Base-by-base conservation (phyloP, 202 grass and related monocot species). In the Bolboschoenoplectus hybrid region DNA sequence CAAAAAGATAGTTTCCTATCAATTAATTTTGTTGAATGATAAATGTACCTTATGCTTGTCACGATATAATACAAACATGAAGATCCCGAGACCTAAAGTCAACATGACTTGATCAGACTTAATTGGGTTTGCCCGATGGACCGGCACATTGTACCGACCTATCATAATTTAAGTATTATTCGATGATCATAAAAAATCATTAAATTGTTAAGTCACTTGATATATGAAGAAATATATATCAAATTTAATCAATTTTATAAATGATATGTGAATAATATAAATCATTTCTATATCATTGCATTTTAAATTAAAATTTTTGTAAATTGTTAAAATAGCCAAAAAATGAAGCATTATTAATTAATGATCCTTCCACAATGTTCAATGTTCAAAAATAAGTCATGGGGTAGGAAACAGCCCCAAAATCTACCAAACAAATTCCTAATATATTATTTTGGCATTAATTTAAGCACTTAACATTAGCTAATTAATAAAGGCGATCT, bases 401-500 rank as follows among this genome's bases (percentile, higher is more conserved):
- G 16, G 56, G 16, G 56, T 60, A 13, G 56, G 16, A 14, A 5
- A 16, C 3, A 4, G 0, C 9, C 20, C 67, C 16, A 0, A 39
- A 71, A 36, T 71, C 14, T 43, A 19, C 41, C n/a, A 74, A 50
- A 47, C 44, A 74, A 74, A 10, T 11, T 20, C n/a, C 9, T 19
- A 32, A 10, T 11, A 45, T n/a, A 70, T 47, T 40, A 43, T 70
- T 44, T 34, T 74, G 70, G 70, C 70, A 74, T 50, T 26, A 26
- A 26, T 26, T 49, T 73, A 73, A 45, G 40, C 16, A 68, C 39
- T 43, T 43, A 26, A 68, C 9, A 68, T 43, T 13, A 35, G 13
- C 61, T 82, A 82, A 63, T 3, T 56, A 46, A 83, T 47, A 55
- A 49, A 68, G 26, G 7, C 26, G 49, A 77, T 77, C 49, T 83